A percentile compares a stretch with the other conserved stretches of the same genome.
Conservation (phyloP, 192 early-diverging fungal species). For the Dimargaris cristalligena region DNA sequence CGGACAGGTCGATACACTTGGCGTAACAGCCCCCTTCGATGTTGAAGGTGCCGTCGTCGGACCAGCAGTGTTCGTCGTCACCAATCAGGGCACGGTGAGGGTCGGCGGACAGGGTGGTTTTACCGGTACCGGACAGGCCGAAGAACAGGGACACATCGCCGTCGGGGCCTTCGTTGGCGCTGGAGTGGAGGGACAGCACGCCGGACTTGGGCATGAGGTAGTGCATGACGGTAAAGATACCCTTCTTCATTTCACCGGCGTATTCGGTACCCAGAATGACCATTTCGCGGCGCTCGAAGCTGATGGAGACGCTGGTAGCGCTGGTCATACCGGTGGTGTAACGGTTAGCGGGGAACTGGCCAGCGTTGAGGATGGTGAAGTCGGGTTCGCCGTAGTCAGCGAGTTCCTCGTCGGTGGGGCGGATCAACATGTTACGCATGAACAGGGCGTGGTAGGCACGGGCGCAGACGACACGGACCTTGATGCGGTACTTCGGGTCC, state of each 20-base stretch:
- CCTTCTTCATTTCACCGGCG: slow-evolving; percentile 99
- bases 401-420: slow-evolving; percentile 79
- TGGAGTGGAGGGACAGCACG: slow-evolving; percentile 44
- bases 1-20: slow-evolving; percentile 88
- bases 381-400: slow-evolving; percentile 86
- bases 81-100: slow-evolving; percentile 85
- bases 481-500: slow-evolving; percentile 96
- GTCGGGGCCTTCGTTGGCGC: slow-evolving; percentile 77
- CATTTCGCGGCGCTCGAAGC: slow-evolving; percentile 90
- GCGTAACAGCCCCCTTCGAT: slow-evolving; percentile 99
- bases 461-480: slow-evolving; percentile 87
- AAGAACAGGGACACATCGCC: slow-evolving; percentile 97
- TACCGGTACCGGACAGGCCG: slow-evolving; percentile 93
- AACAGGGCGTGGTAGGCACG: slow-evolving; percentile 93
- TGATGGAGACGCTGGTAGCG: slow-evolving; percentile 76
- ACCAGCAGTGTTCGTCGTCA: slow-evolving; percentile 99
- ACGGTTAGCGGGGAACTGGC: slow-evolving; percentile 83
- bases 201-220: slow-evolving; percentile 89
- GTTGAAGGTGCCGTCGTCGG: slow-evolving; percentile 93
- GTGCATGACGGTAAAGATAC: slow-evolving; percentile 97
- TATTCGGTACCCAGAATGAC: slow-evolving; percentile 96
- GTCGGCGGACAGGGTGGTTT: slow-evolving; percentile 94
- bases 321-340: slow-evolving; percentile 94
- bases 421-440: slow-evolving; percentile 99
- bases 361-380: slow-evolving; percentile 96